These are phyloP conservation scores for Tylopilus subfusipes DNA, from an alignment of 768 basidiomycete species.

Conservation along the genomic window DNA sequence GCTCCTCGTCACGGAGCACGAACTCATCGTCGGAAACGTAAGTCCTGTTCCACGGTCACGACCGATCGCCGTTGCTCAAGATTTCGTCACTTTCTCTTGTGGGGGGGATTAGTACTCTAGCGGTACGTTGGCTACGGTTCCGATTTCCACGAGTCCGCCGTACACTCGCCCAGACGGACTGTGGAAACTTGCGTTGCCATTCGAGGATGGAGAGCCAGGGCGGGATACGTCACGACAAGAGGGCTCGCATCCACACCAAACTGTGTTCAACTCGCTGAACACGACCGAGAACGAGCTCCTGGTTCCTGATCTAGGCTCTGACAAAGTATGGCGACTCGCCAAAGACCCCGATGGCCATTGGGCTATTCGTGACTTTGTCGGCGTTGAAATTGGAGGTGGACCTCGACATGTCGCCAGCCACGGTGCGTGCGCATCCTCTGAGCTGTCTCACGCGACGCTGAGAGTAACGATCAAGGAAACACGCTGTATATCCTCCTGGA, in stretches of 20 bases:
- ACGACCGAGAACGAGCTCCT: constrained; percentile 54
- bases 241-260: constrained; percentile 75
- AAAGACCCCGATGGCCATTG: constrained; percentile 45
- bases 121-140: constrained; percentile 54
- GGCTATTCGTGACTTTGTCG: constrained; percentile 46
- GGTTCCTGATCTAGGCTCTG: constrained; percentile 73
- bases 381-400: constrained; percentile 55
- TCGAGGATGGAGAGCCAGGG: constrained; percentile 48
- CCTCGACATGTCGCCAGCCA: constrained; percentile 67
- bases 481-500: constrained; percentile 67
- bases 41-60: constrained; percentile 28
- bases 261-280: constrained; percentile 40
- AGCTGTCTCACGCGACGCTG: background rate
- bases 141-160: constrained; percentile 48
- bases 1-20: constrained; percentile 52
- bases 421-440: constrained; percentile 39
- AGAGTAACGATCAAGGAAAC: constrained; percentile 40
- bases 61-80: background rate
- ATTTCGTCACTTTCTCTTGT: background rate
- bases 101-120: constrained; percentile 59
- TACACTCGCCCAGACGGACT: constrained; percentile 38
- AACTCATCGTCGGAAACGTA: constrained; percentile 71
- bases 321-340: constrained; percentile 57
- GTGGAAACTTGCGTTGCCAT: constrained; percentile 35
- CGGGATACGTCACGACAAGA: constrained; percentile 68